Percentiles rank a stretch among this genome's conserved stretches.
phyloP scores from a whole-genome alignment of 805 yeast genomes.

The Saturnispora hagleri region DNA sequence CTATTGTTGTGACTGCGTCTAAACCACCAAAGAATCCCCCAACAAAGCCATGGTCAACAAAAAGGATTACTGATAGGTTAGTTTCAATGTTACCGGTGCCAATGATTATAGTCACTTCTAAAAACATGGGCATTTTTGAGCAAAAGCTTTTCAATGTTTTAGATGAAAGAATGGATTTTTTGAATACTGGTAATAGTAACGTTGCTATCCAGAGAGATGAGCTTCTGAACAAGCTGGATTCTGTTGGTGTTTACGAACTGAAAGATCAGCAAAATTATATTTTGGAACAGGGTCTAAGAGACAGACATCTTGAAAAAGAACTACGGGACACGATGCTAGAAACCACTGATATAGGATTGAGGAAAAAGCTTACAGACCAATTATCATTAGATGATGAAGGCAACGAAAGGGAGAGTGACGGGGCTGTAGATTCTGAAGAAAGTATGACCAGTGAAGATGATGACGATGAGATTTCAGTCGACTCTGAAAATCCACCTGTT shows the following conservation, averaged over 20 bases:
- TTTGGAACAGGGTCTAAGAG: constrained; percentile 10
- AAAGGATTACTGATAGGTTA: constrained; percentile 54
- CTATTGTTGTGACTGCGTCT: constrained; percentile 45
- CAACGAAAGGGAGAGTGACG: constrained; percentile 10
- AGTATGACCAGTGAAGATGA: neutral
- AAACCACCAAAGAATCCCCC: constrained; percentile 44
- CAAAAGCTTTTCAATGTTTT: constrained; percentile 30
- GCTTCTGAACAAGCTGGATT: constrained; percentile 17
- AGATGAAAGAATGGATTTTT: constrained; percentile 16
- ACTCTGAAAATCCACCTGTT: constrained; percentile 12
- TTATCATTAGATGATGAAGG: constrained; percentile 7
- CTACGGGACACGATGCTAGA: constrained; percentile 6
- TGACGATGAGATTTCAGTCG: constrained; percentile 16
- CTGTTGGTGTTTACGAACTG: constrained; percentile 20
- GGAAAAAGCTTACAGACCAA: constrained; percentile 6
- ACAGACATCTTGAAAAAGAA: constrained; percentile 9
- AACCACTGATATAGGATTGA: neutral
- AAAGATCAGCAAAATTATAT: constrained; percentile 20
- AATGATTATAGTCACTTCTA: constrained; percentile 55
- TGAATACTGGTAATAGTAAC: constrained; percentile 9
- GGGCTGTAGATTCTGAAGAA: neutral
- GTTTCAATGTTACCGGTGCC: constrained; percentile 60
- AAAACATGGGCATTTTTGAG: constrained; percentile 48
- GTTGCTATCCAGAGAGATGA: constrained; percentile 11
- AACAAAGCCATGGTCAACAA: constrained; percentile 49